Evolutionary conservation across 2,329 filamentous ascomycete species (phyloP).

Genomic region (Cyphellophora europaea): DNA sequence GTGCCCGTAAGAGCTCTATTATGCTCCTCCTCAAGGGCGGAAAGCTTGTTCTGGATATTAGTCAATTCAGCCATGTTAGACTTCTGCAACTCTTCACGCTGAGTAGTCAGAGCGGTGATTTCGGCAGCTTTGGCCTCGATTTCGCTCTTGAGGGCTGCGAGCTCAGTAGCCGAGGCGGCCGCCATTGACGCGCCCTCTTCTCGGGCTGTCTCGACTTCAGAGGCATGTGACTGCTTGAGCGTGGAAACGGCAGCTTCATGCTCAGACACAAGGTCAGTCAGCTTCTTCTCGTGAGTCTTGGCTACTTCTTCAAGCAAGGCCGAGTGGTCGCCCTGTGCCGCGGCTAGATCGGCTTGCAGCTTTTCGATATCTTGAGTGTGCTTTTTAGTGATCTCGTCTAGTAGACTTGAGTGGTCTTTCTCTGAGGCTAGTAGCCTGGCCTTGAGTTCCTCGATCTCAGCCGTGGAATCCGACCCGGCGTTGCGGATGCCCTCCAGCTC

Average conservation of each 20-base stretch:
- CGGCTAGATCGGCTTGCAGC: conserved; percentile 6
- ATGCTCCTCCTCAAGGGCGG: neutral
- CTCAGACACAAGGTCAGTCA: conserved; percentile 4
- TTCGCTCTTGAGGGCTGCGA: conserved; percentile 8
- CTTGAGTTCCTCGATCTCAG: conserved; percentile 25
- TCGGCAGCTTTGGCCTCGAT: conserved; percentile 10
- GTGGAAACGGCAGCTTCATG: conserved; percentile 8
- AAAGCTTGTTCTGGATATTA: neutral
- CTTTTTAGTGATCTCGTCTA: conserved; percentile 4
- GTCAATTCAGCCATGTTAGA: conserved; percentile 6
- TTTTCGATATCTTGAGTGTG: neutral
- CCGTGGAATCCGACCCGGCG: conserved; percentile 18
- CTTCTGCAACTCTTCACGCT: conserved; percentile 8
- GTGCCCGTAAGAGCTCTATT: neutral
- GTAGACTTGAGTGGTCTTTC: conserved; percentile 17
- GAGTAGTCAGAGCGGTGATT: conserved; percentile 7
- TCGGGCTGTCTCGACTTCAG: conserved; percentile 21
- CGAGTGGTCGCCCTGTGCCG: conserved; percentile 20
- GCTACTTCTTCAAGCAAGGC: conserved; percentile 24
- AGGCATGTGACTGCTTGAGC: conserved; percentile 11
- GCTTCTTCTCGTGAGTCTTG: conserved; percentile 16
- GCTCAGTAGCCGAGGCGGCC: neutral
- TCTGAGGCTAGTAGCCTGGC: conserved; percentile 26
- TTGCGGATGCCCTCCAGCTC: conserved; percentile 6
- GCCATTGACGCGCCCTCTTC: conserved; percentile 11